phyloP scores from a whole-genome alignment of 2,329 filamentous ascomycete genomes.

The Cercospora brassicicola region DNA sequence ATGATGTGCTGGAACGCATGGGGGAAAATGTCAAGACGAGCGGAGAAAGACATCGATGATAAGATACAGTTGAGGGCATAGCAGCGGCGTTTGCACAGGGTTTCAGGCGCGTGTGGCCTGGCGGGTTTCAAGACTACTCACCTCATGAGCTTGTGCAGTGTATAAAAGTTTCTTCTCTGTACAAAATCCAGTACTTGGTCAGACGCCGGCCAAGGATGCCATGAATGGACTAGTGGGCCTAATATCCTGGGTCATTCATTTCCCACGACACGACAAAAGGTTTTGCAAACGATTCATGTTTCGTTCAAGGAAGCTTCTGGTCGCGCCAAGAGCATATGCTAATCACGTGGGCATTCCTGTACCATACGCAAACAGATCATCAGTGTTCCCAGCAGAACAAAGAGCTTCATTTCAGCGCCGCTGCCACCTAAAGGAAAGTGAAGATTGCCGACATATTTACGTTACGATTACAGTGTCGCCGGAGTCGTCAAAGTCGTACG shows the following conservation, averaged over 20 bases:
- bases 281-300: neutral
- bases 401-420: neutral
- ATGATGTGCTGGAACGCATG: neutral
- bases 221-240: neutral
- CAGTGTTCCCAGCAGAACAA: neutral
- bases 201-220: neutral
- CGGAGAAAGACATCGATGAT: neutral
- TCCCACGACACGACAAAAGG: neutral
- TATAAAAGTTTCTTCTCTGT: neutral
- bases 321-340: neutral
- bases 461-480: no score
- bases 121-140: neutral
- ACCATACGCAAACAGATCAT: neutral
- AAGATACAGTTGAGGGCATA: slow-evolving; percentile 1
- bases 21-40: neutral
- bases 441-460: neutral
- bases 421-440: neutral
- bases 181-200: neutral
- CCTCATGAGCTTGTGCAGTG: slow-evolving; percentile 2
- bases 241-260: neutral
- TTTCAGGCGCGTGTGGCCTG: neutral
- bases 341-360: neutral
- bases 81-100: slow-evolving; percentile 3
- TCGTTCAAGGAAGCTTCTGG: neutral
- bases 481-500: no score